Evolutionary conservation across 768 basidiomycete species (phyloP).

Genomic region (Kondoa subrosea): DNA sequence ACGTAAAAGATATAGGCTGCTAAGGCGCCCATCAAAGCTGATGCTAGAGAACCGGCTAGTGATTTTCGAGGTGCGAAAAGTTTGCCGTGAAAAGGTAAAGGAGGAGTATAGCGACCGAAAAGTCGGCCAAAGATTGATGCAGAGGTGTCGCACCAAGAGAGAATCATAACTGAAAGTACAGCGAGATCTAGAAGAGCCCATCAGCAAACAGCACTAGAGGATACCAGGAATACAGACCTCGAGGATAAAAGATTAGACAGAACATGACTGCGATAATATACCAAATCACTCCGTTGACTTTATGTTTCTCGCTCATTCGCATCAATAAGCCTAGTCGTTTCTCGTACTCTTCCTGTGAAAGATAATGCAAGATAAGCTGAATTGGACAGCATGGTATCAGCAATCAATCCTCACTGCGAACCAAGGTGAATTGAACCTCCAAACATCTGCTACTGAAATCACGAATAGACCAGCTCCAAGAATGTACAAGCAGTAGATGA

Average conservation of each 20-base stretch:
- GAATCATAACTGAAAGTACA: conserved; percentile 25
- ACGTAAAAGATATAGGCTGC: conserved; percentile 26
- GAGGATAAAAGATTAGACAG: conserved; percentile 23
- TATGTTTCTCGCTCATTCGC: conserved; percentile 22
- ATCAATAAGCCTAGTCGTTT: conserved; percentile 21
- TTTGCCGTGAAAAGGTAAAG: conserved; percentile 23
- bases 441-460: conserved; percentile 21
- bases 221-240: conserved; percentile 18
- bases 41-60: conserved; percentile 26
- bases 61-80: conserved; percentile 28
- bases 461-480: conserved; percentile 15
- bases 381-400: too few species aligned
- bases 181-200: conserved; percentile 25
- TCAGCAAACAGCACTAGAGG: not conserved
- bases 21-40: conserved; percentile 21
- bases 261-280: conserved; percentile 27
- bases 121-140: conserved; percentile 28
- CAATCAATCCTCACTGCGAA: too few species aligned
- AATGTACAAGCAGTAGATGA: conserved; percentile 15
- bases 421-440: conserved; percentile 17
- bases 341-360: conserved; percentile 18
- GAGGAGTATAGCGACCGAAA: conserved; percentile 27
- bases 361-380: not conserved
- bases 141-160: conserved; percentile 28
- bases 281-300: conserved; percentile 21